Base-by-base conservation (phyloP, 805 yeast species). In the Teunomyces funiuensis region DNA sequence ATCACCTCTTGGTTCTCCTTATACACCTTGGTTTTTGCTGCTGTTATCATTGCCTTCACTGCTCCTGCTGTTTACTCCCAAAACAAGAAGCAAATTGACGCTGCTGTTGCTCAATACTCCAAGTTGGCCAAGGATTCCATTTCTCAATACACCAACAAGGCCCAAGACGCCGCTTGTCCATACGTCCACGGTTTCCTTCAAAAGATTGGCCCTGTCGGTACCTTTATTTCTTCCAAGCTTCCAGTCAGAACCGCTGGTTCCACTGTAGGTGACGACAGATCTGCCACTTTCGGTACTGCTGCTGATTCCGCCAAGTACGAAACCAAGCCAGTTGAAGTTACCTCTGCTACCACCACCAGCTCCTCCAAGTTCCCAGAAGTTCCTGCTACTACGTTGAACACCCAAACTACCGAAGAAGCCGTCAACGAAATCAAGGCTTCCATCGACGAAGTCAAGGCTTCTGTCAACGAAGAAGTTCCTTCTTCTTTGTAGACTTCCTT, bases 71-170 rank as follows among this genome's bases (percentile, higher is more conserved):
- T 84, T 47, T 91, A 90, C 74, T 68, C 78, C 54, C 74, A 75
- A 52, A 81, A 85, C 77, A 82, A 88, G 75, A 74, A 74, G 57
- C 83, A 86, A 71, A 85, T 90, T 57, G 89, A 85, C 66, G 77
- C 77, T 36, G 75, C 79, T 33, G 75, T 81, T 31, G 74, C 73
- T 39, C 62, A 69, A 46, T 58, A 55, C 56, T 49, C 73, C 46
- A 58, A 59, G 50, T 33, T 75, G 26, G 80, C 80, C 36, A 74
- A 72, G 54, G 74, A 68, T 33, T 80, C 82, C 63, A 55, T 79
- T 22, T 54, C 69, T 25, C 78, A 77, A 57, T 54, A 52, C 51
- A 51, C 66, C 43, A 56, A 65, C 31, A 17, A 53, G 20, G 69
- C 73, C 36, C 67, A 71, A 43, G 59, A 64, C 36, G 65, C 69